These are phyloP conservation scores for Tagetes erecta DNA, from an alignment of 129 eudicot genomes.

Conservation along the genomic window DNA sequence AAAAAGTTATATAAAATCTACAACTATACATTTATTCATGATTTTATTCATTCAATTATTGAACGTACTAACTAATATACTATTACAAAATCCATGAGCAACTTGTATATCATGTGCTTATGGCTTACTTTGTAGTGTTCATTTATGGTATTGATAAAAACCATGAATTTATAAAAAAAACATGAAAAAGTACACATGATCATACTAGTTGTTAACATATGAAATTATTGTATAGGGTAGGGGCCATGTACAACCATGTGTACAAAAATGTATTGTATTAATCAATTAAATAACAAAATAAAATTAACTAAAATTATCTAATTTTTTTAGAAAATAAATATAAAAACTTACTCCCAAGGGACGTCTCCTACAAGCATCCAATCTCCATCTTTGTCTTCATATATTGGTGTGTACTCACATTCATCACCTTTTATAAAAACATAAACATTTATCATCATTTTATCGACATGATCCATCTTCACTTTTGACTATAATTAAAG, in stretches of 20 bases:
- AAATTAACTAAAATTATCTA: neutral
- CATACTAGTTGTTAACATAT: neutral
- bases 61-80: neutral
- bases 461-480: neutral
- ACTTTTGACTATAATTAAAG: conserved; percentile 5
- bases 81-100: neutral
- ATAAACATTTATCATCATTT: neutral
- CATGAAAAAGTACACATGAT: neutral
- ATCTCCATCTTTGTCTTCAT: conserved; percentile 23
- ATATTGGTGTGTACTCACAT: conserved; percentile 20
- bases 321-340: neutral
- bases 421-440: neutral
- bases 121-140: neutral
- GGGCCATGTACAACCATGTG: conserved; percentile 5
- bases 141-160: neutral
- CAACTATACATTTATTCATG: neutral
- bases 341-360: conserved; percentile 20
- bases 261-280: neutral
- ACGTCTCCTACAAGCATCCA: conserved; percentile 21
- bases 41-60: neutral
- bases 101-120: conserved; percentile 1
- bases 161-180: neutral
- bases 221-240: conserved; percentile 3
- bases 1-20: no score
- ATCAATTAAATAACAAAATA: neutral